Base-by-base conservation (phyloP, 345 rosid species). In the Eucalyptus cladocalyx region DNA sequence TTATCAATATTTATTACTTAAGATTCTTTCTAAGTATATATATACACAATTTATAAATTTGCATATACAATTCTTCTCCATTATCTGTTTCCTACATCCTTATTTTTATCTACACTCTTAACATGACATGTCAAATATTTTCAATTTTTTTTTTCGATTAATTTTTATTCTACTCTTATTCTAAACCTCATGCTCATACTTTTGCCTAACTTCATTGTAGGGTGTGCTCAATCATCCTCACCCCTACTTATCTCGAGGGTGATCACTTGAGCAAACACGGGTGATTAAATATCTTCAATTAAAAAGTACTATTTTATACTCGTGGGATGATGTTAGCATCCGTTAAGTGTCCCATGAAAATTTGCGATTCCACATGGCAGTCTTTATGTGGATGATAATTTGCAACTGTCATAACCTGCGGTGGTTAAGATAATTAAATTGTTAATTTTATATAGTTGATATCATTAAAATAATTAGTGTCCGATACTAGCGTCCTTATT, bases 221-320 rank as follows among this genome's bases (percentile, higher is more conserved):
- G 11, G 26, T 8, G 26, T 53, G 58, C 58, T 53, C 4, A 8
- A 53, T 53, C 58, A 53, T 21, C 2, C 58, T 2, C 11, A 53
- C 11, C 26, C 2, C 1, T 53, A 53, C 5, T 53, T 53, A 0
- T 0, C 2, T 53, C 1, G 8, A 18, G 5, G 26, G 24, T 21
- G 11, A 53, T 21, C 5, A 53, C 5, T 53, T 8, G 11, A 21
- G 26, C 5, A 21, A 53, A 53, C 1, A 9, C 26, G 2, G 1
- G 11, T 8, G 58, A 0, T 53, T 53, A 8, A 53, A 21, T 53
- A 21, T 53, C 30, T 56, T 56, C 14, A 56, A 56, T 65, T 14
- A 65, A 65, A n/a, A 62, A 14, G 2, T n/a, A n/a, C 2, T 30
- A 65, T n/a, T 65, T 65, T 65, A 62, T 69, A 69, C 24, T 34